Base-by-base conservation (phyloP, 2,329 filamentous ascomycete genomes). In the Colletotrichum sojae region DNA sequence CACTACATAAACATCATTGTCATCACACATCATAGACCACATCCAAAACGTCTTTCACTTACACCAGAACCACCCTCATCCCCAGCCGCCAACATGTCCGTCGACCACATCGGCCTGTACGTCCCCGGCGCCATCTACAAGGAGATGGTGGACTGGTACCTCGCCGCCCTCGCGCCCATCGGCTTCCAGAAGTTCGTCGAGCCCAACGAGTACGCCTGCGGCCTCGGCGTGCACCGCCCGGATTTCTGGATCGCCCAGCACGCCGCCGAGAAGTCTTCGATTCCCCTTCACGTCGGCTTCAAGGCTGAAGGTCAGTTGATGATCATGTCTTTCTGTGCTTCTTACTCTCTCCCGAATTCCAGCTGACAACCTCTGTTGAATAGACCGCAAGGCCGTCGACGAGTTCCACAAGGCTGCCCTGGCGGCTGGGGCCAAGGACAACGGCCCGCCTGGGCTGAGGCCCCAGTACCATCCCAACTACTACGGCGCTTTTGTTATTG, bases 401-500 rank as follows among this genome's bases (percentile, higher is more conserved):
- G 80, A 78, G 1, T 86, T 85, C 71, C 76, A 87, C 69, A 70
- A 73, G 31, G 76, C 78, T 8, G 83, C 78, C 12, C 79, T 83
- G 3, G 78, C 76, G 45, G 80, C 80, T 0, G 85, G 86, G 0
- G 85, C 78, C 2, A 81, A 78, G 39, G 81, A 83, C 72, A 87
- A 88, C 71, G 86, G 86, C 4, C 75, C 79, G 16, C 86, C 86
- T 0, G 86, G 86, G 0, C 39, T 79, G 13, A 76, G 84, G 49
- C 67, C 79, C 4, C 75, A 84, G 15, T 87, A 86, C 72, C 78
- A 79, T 52, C 73, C 80, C 15, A 78, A 78, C 6, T 88, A 88
- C 73, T 88, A 87, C 60, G 85, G 75, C 1, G 84, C 85, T 0
- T 88, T 84, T 76, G 78, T 87, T 6, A 73, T 81, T 48, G 85